Evolutionary conservation across 2,329 filamentous ascomycete genomes (phyloP), one percentile per base, ranked within the genome.

Genomic region (Thelonectria discophora): DNA sequence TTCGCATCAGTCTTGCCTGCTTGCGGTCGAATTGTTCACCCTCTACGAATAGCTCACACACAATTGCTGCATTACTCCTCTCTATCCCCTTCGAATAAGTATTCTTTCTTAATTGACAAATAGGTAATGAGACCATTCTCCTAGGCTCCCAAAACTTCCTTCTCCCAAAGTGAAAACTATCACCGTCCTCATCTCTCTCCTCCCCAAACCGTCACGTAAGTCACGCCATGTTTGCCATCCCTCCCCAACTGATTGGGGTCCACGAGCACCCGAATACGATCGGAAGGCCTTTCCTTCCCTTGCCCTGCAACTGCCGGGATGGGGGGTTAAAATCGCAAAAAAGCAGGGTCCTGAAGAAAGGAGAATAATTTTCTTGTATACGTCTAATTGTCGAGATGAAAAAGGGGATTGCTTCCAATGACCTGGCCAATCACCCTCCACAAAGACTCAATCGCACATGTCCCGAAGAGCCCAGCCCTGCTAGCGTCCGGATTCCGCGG

Each of bases 201-300:
- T 30, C 27, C 27, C 27, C 3, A 30, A 30, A 10, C 24, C 24
- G 27, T 10, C 10, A 9, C 32, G 43, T 21, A 20, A 43, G 55
- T 52, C 48, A 37, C 17, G 24, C n/a, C 39, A 60, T 60, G 51
- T 30, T 60, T 52, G 39, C 32, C 52, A 48, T 56, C 55, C 27
- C 42, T 20, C 7, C 20, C n/a, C 11, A 42, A 20, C n/a, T 55
- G 40, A 60, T 60, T 60, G 47, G 58, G 52, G 52, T 24, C 32
- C n/a, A 37, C 13, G 20, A 12, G 6, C 15, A 60, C 40, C 45
- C 52, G 58, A 60, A 60, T 56, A 60, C 58, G 58, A 56, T 24
- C n/a, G 37, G 20, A 30, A 24, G 6, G 27, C 27, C 27, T 30
- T 30, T 2, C 27, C 2, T 30, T 7, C 27, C 27, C 27, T 30